phyloP scores from a whole-genome alignment of 768 basidiomycete species.

The Hygrocybe coccinea region DNA sequence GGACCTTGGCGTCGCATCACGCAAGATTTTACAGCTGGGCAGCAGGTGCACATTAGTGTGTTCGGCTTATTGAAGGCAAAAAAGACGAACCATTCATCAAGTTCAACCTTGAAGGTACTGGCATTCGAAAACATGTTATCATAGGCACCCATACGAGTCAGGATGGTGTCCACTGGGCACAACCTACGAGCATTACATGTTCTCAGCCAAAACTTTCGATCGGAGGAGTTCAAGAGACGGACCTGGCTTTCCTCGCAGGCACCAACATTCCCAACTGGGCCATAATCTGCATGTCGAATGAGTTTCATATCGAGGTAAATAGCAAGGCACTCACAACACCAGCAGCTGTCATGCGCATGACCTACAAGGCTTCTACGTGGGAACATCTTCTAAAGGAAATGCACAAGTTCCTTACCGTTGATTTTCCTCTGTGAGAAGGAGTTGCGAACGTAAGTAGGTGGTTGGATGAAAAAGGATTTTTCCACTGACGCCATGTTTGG shows the following conservation, averaged over 20 bases:
- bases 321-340: conserved; percentile 61
- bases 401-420: conserved; percentile 45
- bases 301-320: not conserved
- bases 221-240: conserved; percentile 14
- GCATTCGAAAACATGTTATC: conserved; percentile 95
- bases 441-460: conserved; percentile 7
- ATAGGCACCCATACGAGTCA: conserved; percentile 98
- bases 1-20: conserved; percentile 90
- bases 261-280: conserved; percentile 95
- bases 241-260: conserved; percentile 79
- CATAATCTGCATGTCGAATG: conserved; percentile 55
- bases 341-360: conserved; percentile 93
- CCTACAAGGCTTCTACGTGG: conserved; percentile 32
- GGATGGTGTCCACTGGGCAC: conserved; percentile 85
- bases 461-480: not conserved
- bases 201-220: conserved; percentile 1
- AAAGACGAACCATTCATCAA: conserved; percentile 81
- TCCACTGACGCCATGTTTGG: conserved; percentile 79
- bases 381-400: not conserved
- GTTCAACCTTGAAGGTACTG: conserved; percentile 96
- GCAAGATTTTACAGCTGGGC: conserved; percentile 81
- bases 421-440: conserved; percentile 55
- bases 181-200: conserved; percentile 42
- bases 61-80: not conserved
- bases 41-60: conserved; percentile 1